A percentile compares a stretch with the other conserved stretches of the same genome.
Evolutionary conservation across 345 rosid genomes (phyloP).

Genomic region (Cardamine chenopodiifolia): DNA sequence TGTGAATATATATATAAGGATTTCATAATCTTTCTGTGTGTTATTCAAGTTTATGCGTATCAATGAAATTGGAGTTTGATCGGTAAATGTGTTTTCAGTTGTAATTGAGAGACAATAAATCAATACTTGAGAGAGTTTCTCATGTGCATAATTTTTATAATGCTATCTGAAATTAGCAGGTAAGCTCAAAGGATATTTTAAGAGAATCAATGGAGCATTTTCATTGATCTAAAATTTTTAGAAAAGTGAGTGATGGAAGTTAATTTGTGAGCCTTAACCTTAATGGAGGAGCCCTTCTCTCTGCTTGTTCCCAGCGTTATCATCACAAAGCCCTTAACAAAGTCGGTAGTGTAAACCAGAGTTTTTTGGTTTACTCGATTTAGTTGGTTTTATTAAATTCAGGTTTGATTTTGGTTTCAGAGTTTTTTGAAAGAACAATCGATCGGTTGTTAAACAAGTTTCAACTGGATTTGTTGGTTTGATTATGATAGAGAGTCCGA

Average conservation of each 20-base stretch:
- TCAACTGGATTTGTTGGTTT: too few species aligned
- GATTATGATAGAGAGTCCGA: too few species aligned
- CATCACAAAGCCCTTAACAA: not conserved
- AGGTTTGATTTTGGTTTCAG: too few species aligned
- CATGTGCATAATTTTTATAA: not conserved
- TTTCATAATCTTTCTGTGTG: not conserved
- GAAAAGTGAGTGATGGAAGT: not conserved
- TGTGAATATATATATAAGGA: not conserved
- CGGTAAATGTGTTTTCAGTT: not conserved
- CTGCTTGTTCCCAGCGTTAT: not conserved
- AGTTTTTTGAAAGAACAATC: too few species aligned
- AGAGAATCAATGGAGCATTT: not conserved
- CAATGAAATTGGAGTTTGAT: not conserved
- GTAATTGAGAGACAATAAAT: not conserved
- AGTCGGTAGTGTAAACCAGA: not conserved
- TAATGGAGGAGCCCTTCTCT: not conserved
- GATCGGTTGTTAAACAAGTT: too few species aligned
- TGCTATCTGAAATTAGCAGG: not conserved
- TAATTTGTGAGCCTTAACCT: not conserved
- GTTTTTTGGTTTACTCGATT: too few species aligned
- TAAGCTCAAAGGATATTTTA: not conserved
- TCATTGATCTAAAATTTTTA: not conserved
- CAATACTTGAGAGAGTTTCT: not conserved
- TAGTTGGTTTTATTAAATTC: too few species aligned
- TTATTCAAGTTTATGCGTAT: slow-evolving; percentile 2